Conservation (phyloP, 768 basidiomycete species). For the Boletus coccyginus region DNA sequence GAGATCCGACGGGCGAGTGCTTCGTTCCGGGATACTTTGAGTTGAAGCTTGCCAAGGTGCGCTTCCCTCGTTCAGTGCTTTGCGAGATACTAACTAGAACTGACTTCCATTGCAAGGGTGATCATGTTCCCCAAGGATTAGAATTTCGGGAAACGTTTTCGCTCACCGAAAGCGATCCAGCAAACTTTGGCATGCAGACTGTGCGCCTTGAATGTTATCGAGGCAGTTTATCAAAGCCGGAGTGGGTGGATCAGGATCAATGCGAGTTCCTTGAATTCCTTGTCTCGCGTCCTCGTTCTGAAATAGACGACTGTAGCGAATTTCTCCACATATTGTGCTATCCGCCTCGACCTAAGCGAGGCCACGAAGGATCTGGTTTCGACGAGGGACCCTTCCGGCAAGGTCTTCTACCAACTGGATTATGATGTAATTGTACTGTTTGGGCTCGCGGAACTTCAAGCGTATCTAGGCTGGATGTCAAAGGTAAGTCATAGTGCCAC, state of each 20-base stretch:
- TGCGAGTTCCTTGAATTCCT: background rate
- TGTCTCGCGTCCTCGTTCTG: background rate
- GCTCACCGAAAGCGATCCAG: background rate
- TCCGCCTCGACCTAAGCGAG: background rate
- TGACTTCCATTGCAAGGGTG: background rate
- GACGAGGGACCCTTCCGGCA: background rate
- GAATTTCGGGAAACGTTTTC: constrained; percentile 12
- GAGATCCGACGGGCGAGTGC: constrained; percentile 1
- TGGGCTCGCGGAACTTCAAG: constrained; percentile 9
- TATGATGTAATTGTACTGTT: constrained; percentile 14
- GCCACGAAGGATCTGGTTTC: background rate
- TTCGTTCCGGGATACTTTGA: constrained; percentile 17
- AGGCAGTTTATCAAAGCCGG: constrained; percentile 4
- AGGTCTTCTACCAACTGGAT: constrained; percentile 9
- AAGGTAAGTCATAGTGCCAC: background rate
- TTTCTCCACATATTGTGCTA: constrained; percentile 4
- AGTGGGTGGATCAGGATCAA: constrained; percentile 16
- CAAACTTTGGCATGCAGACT: constrained; percentile 1
- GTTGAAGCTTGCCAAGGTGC: constrained; percentile 7
- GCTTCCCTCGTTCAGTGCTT: background rate
- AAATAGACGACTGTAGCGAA: background rate
- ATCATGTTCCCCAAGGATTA: background rate
- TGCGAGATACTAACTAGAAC: background rate
- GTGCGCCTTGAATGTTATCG: constrained; percentile 9
- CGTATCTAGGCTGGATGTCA: constrained; percentile 6